phyloP scores from a whole-genome alignment of 768 basidiomycete genomes.

The Paxillus rubicundulus region DNA sequence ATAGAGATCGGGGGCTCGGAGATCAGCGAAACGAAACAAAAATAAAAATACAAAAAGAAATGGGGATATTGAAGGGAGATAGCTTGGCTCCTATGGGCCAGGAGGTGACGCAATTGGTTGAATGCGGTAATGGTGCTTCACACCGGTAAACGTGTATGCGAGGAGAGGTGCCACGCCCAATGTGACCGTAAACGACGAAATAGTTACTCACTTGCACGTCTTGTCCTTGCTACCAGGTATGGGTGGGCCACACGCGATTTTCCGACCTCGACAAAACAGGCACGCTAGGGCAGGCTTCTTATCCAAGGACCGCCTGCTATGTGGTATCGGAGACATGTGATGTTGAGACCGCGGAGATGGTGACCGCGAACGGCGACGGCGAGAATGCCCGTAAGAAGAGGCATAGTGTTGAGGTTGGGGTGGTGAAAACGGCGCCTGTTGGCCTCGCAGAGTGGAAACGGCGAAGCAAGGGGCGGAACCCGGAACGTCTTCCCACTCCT shows the following conservation, averaged over 20 bases:
- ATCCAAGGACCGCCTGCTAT: constrained; percentile 27
- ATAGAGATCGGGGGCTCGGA: constrained; percentile 16
- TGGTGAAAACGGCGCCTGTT: constrained; percentile 10
- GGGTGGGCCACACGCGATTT: constrained; percentile 68
- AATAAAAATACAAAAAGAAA: too few species aligned
- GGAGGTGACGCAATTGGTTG: background rate
- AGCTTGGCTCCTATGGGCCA: background rate
- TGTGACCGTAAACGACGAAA: background rate
- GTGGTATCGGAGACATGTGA: constrained; percentile 23
- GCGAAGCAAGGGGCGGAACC: constrained; percentile 2
- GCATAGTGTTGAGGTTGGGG: constrained; percentile 12
- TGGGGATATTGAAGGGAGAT: constrained; percentile 23
- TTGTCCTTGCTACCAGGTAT: constrained; percentile 49
- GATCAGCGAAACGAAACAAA: constrained; percentile 22
- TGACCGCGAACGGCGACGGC: constrained; percentile 23
- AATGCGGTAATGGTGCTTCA: constrained; percentile 10
- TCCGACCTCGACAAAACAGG: constrained; percentile 63
- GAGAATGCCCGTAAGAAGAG: constrained; percentile 15
- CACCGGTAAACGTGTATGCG: constrained; percentile 12
- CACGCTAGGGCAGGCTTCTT: constrained; percentile 66
- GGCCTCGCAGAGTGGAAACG: constrained; percentile 16
- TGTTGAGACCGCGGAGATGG: constrained; percentile 23
- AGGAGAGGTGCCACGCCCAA: constrained; percentile 3
- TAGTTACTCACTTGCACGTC: constrained; percentile 61
- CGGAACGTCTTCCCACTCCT: constrained; percentile 23